phyloP scores from a whole-genome alignment of 2,329 filamentous ascomycete species.

The Colletotrichum lentis region DNA sequence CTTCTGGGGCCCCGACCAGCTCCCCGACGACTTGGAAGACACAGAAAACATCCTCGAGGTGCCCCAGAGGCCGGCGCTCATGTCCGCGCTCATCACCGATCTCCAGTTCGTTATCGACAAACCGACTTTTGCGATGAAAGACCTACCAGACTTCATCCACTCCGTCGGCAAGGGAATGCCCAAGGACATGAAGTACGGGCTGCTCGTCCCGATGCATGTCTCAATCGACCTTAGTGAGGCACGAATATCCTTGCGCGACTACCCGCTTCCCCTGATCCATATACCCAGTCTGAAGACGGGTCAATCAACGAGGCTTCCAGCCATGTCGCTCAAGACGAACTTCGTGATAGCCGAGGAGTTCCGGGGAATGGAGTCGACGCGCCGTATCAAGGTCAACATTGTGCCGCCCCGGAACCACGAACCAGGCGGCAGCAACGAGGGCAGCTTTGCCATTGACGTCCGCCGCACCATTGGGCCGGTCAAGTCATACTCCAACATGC shows the following conservation, averaged over 20 bases:
- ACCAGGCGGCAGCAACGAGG: conserved; percentile 61
- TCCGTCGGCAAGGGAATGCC: conserved; percentile 97
- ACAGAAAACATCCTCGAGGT: conserved; percentile 86
- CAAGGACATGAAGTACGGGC: conserved; percentile 84
- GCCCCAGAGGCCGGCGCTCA: conserved; percentile 82
- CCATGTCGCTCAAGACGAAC: conserved; percentile 84
- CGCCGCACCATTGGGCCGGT: conserved; percentile 91
- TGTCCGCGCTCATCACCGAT: conserved; percentile 83
- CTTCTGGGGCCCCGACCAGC: conserved; percentile 83
- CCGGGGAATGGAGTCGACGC: conserved; percentile 78
- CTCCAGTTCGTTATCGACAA: conserved; percentile 88
- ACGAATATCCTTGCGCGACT: conserved; percentile 86
- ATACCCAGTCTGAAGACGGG: conserved; percentile 82
- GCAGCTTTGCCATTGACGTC: conserved; percentile 84
- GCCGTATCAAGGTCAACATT: conserved; percentile 83
- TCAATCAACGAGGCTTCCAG: conserved; percentile 81
- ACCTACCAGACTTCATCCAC: conserved; percentile 85
- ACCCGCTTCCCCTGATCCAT: conserved; percentile 90
- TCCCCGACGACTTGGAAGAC: conserved; percentile 83
- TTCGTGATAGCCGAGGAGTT: conserved; percentile 97
- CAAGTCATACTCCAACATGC: conserved; percentile 95
- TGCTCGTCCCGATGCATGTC: conserved; percentile 89
- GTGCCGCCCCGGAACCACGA: conserved; percentile 74
- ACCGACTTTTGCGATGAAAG: conserved; percentile 84
- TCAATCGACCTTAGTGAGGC: conserved; percentile 91